These are phyloP conservation scores for Asclepias syriaca DNA, from an alignment of 257 asterid species.

Conservation along the genomic window DNA sequence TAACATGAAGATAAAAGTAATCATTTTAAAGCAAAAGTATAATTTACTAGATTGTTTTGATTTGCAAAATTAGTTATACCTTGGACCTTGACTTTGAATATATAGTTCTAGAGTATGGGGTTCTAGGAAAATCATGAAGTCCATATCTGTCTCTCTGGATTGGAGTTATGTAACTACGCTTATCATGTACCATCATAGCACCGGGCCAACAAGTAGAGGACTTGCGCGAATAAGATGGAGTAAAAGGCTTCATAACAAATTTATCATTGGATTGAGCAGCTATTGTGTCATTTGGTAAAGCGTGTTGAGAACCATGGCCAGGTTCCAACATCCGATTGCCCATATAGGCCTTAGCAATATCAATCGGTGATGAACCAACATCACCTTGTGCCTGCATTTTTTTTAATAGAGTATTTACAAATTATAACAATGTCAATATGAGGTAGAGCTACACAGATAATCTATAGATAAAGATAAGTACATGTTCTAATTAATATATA, in stretches of 20 bases:
- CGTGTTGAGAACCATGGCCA: constrained; percentile 34
- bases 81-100: constrained; percentile 54
- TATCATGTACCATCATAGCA: constrained; percentile 50
- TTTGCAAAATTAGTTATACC: constrained; percentile 34
- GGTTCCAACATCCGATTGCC: constrained; percentile 57
- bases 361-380: constrained; percentile 76
- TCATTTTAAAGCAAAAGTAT: constrained; percentile 9
- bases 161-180: constrained; percentile 55
- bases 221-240: constrained; percentile 56
- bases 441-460: constrained; percentile 2
- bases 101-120: constrained; percentile 75
- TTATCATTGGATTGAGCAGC: constrained; percentile 38
- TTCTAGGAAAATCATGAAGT: constrained; percentile 70
- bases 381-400: constrained; percentile 52
- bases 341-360: constrained; percentile 93
- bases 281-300: constrained; percentile 32
- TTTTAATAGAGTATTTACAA: neutral
- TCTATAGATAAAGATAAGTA: neutral
- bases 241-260: constrained; percentile 37
- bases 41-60: neutral
- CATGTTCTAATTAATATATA: neutral
- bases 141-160: constrained; percentile 55
- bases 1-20: constrained; percentile 21
- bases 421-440: neutral
- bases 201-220: constrained; percentile 83